Conservation (phyloP, 176 grass and related monocot species). For the Sorghum bicolor region Sorghum_bicolor_NCBIv3 NC_012875.2:60105501-60106000, state of each 20-base stretch:
- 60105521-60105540: neutral
- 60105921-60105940: neutral
- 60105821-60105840: neutral
- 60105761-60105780: neutral
- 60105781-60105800: neutral
- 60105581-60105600: conserved; percentile 37
- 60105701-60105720: neutral
- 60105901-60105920: conserved; percentile 9
- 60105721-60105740: neutral
- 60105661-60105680: neutral
- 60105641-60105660: too few relatives aligned
- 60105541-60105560: neutral
- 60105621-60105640: neutral
- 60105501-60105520: neutral
- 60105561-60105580: neutral
- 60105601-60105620: conserved; percentile 25
- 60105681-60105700: neutral
- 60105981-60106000: neutral
- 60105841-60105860: neutral
- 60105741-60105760: neutral
- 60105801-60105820: neutral
- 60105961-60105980: neutral
- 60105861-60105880: neutral
- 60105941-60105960: neutral
- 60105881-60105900: neutral